These are phyloP conservation scores for Diaporthe longicolla DNA, from an alignment of 2,329 filamentous ascomycete genomes.

Conservation along the genomic window DNA sequence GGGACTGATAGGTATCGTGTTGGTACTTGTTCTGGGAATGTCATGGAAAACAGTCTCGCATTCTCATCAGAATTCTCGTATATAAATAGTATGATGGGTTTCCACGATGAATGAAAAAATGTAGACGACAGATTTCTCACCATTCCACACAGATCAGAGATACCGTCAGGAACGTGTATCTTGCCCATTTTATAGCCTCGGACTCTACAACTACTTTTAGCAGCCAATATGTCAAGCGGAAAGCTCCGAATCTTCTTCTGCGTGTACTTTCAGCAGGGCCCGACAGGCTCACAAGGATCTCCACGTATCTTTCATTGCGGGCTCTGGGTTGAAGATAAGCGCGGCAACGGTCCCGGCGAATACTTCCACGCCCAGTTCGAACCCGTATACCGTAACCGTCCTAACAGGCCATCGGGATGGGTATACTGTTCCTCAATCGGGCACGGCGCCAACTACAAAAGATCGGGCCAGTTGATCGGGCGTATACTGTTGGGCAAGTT, in stretches of 20 bases:
- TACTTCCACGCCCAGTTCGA: conserved; percentile 7
- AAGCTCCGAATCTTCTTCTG: conserved; percentile 5
- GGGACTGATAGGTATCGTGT: too few species aligned
- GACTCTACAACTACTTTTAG: too few species aligned
- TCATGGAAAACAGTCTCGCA: too few species aligned
- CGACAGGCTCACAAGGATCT: not conserved
- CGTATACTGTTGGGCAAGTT: conserved; percentile 9
- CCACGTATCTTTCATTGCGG: conserved; percentile 6
- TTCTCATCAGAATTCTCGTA: too few species aligned
- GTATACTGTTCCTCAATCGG: not conserved
- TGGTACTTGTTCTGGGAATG: too few species aligned
- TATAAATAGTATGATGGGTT: too few species aligned
- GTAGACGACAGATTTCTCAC: too few species aligned
- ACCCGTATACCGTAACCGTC: not conserved
- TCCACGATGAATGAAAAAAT: too few species aligned
- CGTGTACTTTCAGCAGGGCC: conserved; percentile 12
- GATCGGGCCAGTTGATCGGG: not conserved
- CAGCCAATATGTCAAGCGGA: too few species aligned
- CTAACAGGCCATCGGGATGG: not conserved
- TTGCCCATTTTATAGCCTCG: not conserved
- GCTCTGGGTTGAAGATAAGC: conserved; percentile 5
- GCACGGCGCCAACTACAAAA: not conserved
- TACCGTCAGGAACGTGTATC: conserved; percentile 4
- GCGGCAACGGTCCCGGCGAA: not conserved
- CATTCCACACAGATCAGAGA: not conserved